Base-by-base conservation (phyloP, 805 yeast species). In the Barnettozyma californica region DNA sequence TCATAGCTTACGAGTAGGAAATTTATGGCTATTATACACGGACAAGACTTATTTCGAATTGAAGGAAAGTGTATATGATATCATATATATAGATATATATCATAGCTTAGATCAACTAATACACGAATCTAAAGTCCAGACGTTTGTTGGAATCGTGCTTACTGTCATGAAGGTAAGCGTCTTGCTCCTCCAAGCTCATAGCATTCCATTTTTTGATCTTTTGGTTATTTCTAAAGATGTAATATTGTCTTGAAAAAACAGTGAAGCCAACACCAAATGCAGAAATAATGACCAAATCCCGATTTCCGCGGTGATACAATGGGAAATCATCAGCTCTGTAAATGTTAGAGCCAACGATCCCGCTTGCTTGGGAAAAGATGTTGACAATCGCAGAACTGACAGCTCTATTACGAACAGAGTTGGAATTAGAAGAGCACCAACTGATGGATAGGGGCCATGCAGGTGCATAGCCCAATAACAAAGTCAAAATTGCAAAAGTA, bases 371-470 rank as follows among this genome's bases (percentile, higher is more conserved):
- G 4, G 76, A 78, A 61, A 73, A 75, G 74, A 83, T 81, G 58
- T 84, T 84, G 63, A 77, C 80, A 39, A 83, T 47, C 0, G 89
- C 81, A 0, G 87, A 77, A 9, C 83, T 73, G 4, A 84, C 78
- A 0, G 88, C 75, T 55, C 91, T 68, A 7, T 77, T 68, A 35
- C 80, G 66, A 29, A 84, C 83, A 2, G 83, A 71, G 57, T 78
- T 77, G 9, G 87, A 74, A 56, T 83, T 84, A 35, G 76, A 61
- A 0, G 89, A 81, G 45, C 77, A 74, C 81, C 86, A 47, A 38
- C 44, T 38, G 16, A 39, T 35, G 16, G 29, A 38, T 9, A 43
- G n/a, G 9, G 50, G 38, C 41, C 47, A 44, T n/a, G 38, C 33
- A 25, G 36, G 43, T 16, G 27, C 34, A 16, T 27, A 36, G 11